Evolutionary conservation across 495 filamentous ascomycete species (phyloP), one percentile per base, ranked within the genome.

Genomic region (Halenospora varia): DNA sequence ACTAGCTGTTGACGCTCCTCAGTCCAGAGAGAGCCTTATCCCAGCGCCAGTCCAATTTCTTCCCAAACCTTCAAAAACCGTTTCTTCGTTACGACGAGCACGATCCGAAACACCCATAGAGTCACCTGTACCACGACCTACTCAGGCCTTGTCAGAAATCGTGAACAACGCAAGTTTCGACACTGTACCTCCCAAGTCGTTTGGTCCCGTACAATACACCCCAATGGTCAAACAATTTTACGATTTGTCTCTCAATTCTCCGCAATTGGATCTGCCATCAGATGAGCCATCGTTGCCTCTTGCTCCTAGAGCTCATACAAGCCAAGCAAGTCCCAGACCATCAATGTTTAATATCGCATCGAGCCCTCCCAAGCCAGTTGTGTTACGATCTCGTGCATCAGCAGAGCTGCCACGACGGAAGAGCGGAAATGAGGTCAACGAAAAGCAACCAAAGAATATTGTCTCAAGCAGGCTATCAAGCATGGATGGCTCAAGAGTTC

Each of bases 401-500:
- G 72, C 40, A 68, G 25, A 72, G 70, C 40, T 69, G 62, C 15
- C 58, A 62, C 17, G 63, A 69, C 48, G 58, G 50, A 18, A 67
- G 69, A 47, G 55, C 62, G 15, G 61, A 44, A 46, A 45, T n/a
- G 23, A 71, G 41, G 65, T 41, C 47, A 68, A 64, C 47, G 62
- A 51, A 20, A 51, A 65, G 29, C 68, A 66, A 66, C 60, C 57
- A 10, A 63, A 59, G 17, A 74, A 72, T 48, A 62, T 71, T 2
- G 10, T 39, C 17, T 59, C 57, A 47, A 62, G 57, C 40, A 35
- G 51, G 25, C 44, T 63, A 40, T 47, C 46, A 54, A 71, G 50
- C 63, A 67, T 46, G 71, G 67, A 44, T 50, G 70, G 17, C 42
- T 70, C 46, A 50, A 67, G 59, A 23, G 73, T 62, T 48, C 77